A percentile compares a stretch with the other conserved stretches of the same genome.
Evolutionary conservation across 2,329 filamentous ascomycete genomes (phyloP).

Genomic region (Teratosphaeria destructans): DNA sequence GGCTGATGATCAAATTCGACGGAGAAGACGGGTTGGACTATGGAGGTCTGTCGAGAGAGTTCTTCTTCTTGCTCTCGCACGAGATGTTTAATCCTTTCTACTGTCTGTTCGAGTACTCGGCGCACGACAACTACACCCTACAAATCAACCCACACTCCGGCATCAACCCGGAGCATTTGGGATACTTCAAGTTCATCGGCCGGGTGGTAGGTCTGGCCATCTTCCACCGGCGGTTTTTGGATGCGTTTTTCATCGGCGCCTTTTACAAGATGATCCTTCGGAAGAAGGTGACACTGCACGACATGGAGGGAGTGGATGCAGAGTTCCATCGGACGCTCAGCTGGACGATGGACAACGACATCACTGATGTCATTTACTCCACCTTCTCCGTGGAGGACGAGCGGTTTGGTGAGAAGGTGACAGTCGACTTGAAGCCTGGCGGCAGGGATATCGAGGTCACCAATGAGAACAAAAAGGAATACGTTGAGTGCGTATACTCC

Average conservation of each 20-base stretch:
- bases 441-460: conserved; percentile 91
- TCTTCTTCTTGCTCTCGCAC: conserved; percentile 97
- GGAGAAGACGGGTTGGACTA: conserved; percentile 97
- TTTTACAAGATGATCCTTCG: conserved; percentile 99
- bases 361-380: conserved; percentile 85
- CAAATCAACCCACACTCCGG: conserved; percentile 99
- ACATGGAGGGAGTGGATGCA: conserved; percentile 98
- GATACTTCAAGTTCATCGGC: conserved; percentile 99
- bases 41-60: conserved; percentile 93
- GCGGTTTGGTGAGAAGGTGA: conserved; percentile 86
- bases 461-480: conserved; percentile 98
- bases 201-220: conserved; percentile 94
- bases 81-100: conserved; percentile 99
- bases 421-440: conserved; percentile 84
- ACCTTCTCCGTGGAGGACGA: conserved; percentile 97
- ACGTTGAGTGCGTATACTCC: conserved; percentile 61
- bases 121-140: conserved; percentile 98
- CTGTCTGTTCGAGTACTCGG: conserved; percentile 97
- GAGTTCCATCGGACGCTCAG: conserved; percentile 94
- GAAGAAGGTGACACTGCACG: conserved; percentile 81
- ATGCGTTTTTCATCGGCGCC: conserved; percentile 97
- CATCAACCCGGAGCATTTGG: conserved; percentile 97
- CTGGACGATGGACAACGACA: conserved; percentile 98
- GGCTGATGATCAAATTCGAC: conserved; percentile 99
- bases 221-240: conserved; percentile 93